Percentiles rank a stretch among this genome's conserved stretches.
phyloP scores from a whole-genome alignment of 1,284 basidiomycete species.

The Ceratorhiza oryzae-sativae region DNA sequence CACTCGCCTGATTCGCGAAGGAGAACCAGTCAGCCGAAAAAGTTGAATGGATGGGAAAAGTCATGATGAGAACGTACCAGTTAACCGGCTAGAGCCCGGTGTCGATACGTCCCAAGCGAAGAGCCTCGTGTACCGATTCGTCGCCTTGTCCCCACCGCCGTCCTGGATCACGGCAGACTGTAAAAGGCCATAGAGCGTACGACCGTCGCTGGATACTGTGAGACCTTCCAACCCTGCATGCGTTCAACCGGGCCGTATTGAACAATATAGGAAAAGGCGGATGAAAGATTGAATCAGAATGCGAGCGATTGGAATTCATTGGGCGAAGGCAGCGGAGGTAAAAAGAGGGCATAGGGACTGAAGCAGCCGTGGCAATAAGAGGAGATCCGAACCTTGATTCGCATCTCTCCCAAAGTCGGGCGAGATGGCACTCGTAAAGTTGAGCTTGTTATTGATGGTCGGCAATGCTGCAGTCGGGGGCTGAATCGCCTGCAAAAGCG shows the following conservation, averaged over 20 bases:
- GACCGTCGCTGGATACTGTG: constrained; percentile 60
- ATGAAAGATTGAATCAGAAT: constrained; percentile 1
- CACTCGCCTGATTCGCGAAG: constrained; percentile 57
- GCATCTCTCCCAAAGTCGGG: constrained; percentile 60
- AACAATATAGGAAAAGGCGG: neutral
- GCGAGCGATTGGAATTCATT: neutral
- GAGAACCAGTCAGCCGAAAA: neutral
- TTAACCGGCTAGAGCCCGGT: constrained; percentile 42
- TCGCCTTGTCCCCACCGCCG: constrained; percentile 59
- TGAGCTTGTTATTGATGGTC: constrained; percentile 57
- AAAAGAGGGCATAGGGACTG: constrained; percentile 5
- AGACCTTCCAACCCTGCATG: constrained; percentile 67
- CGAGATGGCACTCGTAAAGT: constrained; percentile 62
- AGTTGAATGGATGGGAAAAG: constrained; percentile 45
- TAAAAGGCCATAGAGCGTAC: constrained; percentile 65
- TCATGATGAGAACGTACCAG: constrained; percentile 46
- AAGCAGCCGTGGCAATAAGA: constrained; percentile 30
- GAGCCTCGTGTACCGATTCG: constrained; percentile 61
- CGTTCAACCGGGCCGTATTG: neutral
- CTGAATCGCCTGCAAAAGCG: constrained; percentile 64
- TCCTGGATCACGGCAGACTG: constrained; percentile 72
- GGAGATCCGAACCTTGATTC: constrained; percentile 55
- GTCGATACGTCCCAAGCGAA: constrained; percentile 62
- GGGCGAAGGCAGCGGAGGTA: neutral
- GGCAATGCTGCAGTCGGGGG: constrained; percentile 66